Percentiles rank a stretch among this genome's conserved stretches.
phyloP scores from a whole-genome alignment of 1,139 yeast species.

The Taphrina flavorubra region DNA sequence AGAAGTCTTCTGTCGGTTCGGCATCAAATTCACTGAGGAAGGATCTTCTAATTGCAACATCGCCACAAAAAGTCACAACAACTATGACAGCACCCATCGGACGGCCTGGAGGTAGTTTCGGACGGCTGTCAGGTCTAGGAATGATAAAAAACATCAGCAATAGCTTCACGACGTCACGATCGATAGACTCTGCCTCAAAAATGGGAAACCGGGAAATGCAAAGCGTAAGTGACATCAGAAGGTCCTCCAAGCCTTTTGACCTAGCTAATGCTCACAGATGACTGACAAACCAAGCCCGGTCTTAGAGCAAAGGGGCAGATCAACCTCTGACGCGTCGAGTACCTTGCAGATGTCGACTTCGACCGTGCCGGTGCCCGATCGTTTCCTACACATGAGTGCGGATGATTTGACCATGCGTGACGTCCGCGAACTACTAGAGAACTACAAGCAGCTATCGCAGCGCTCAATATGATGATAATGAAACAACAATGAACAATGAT shows the following conservation, averaged over 20 bases:
- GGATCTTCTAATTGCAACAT: slow-evolving; percentile 6
- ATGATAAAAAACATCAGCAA: slow-evolving; percentile 18
- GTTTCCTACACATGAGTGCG: slow-evolving; percentile 25
- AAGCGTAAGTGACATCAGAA: neutral
- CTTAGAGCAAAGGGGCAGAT: neutral
- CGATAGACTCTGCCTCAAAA: neutral
- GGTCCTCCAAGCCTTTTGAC: neutral
- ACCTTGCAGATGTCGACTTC: slow-evolving; percentile 7
- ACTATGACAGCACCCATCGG: neutral
- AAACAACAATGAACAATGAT: too few relatives aligned
- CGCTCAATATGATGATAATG: neutral
- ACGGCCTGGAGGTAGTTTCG: slow-evolving; percentile 24
- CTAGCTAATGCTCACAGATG: neutral
- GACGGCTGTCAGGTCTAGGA: slow-evolving; percentile 28
- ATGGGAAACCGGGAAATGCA: slow-evolving; percentile 10
- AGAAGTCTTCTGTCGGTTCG: slow-evolving; percentile 15
- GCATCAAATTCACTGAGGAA: slow-evolving; percentile 10
- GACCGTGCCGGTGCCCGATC: neutral
- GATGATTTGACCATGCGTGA: slow-evolving; percentile 34
- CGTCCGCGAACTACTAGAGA: slow-evolving; percentile 30
- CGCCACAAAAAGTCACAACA: slow-evolving; percentile 4
- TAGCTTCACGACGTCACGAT: slow-evolving; percentile 18
- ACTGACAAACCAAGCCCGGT: neutral
- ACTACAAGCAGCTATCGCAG: slow-evolving; percentile 29
- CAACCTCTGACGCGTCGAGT: slow-evolving; percentile 7